Conservation (phyloP, 2,329 filamentous ascomycete genomes). For the Lachnellula hyalina region DNA sequence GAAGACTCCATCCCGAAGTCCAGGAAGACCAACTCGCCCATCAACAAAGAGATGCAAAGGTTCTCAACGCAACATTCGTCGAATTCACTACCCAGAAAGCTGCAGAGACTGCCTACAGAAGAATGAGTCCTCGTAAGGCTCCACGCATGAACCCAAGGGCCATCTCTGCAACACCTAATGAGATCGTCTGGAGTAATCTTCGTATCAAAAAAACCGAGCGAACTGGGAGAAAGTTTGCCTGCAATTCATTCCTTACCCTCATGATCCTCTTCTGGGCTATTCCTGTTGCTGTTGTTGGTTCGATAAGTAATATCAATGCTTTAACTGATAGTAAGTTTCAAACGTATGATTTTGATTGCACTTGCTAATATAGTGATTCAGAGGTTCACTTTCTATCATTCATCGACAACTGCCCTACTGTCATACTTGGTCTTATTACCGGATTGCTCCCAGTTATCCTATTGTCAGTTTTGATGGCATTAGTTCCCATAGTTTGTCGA, state of each 20-base stretch:
- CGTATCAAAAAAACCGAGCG: conserved; percentile 79
- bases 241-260: conserved; percentile 63
- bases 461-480: conserved; percentile 75
- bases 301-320: conserved; percentile 77
- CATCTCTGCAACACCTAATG: conserved; percentile 71
- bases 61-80: conserved; percentile 67
- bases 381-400: conserved; percentile 64
- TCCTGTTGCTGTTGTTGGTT: conserved; percentile 71
- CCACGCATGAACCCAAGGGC: conserved; percentile 76
- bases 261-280: conserved; percentile 83
- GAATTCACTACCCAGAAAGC: conserved; percentile 78
- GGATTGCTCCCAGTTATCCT: conserved; percentile 76
- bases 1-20: conserved; percentile 66
- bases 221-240: conserved; percentile 61
- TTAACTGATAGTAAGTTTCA: conserved; percentile 43
- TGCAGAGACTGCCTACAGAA: conserved; percentile 80
- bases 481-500: conserved; percentile 78
- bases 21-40: conserved; percentile 62
- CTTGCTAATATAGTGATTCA: conserved; percentile 7
- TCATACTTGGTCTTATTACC: conserved; percentile 74
- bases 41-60: conserved; percentile 55
- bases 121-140: conserved; percentile 74
- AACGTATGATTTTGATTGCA: background rate
- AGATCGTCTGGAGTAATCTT: conserved; percentile 84
- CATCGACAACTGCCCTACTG: conserved; percentile 62